Percentiles rank a stretch among this genome's conserved stretches.
These are phyloP conservation scores for Arabidopsis suecica DNA, from an alignment of 345 rosid genomes.

Conservation along the genomic window DNA sequence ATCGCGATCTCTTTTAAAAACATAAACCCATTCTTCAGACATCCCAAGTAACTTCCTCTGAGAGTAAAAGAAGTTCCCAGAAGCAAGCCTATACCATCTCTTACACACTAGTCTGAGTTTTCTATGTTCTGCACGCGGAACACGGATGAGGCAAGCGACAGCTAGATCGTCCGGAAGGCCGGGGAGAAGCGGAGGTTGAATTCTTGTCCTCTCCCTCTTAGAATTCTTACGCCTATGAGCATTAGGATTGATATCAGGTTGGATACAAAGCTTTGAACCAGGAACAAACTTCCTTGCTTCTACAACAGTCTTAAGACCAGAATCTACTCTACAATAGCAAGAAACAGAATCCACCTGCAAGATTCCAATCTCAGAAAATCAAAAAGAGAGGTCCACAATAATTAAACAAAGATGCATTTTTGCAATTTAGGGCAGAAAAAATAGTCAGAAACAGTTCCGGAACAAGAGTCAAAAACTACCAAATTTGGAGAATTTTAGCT, in stretches of 20 bases:
- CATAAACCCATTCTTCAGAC: conserved; percentile 97
- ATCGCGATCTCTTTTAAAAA: conserved; percentile 87
- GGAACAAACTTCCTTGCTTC: conserved; percentile 97
- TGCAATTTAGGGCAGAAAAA: conserved; percentile 16
- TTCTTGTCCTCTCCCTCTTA: conserved; percentile 74
- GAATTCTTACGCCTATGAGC: conserved; percentile 79
- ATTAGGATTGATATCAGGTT: conserved; percentile 92
- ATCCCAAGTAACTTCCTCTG: conserved; percentile 77
- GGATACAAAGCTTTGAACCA: conserved; percentile 92
- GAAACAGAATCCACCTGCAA: conserved; percentile 96
- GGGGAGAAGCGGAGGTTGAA: conserved; percentile 86
- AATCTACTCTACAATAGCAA: conserved; percentile 93
- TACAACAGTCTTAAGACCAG: conserved; percentile 86
- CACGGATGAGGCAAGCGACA: conserved; percentile 88
- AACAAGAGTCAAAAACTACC: conserved; percentile 9
- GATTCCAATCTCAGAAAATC: conserved; percentile 20
- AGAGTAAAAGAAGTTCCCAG: conserved; percentile 79
- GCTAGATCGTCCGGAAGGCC: conserved; percentile 98
- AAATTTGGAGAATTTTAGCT: conserved; percentile 32
- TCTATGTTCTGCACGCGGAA: conserved; percentile 85
- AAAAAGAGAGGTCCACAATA: neutral
- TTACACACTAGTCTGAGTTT: conserved; percentile 86
- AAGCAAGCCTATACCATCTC: conserved; percentile 81
- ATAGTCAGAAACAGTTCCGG: conserved; percentile 14
- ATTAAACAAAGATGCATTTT: neutral